Base-by-base conservation (phyloP, 768 basidiomycete species). In the Leccinum rimulosum region DNA sequence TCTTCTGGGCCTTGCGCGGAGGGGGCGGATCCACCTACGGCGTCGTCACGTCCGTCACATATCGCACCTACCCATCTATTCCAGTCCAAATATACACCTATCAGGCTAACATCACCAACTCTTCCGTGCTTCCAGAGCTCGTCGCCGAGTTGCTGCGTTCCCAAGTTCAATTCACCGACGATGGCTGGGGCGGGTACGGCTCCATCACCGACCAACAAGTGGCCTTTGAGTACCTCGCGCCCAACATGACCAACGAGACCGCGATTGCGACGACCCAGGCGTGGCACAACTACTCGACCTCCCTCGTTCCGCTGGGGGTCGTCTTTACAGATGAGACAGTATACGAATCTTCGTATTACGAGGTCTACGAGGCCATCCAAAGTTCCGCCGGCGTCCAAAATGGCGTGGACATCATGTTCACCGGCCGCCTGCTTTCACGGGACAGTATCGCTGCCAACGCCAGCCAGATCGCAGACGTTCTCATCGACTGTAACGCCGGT, bases 1-100 rank as follows among this genome's bases (percentile, higher is more conserved):
- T 85, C 5, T 85, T 82, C 67, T 85, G 80, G 79, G 83, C 83
- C 0, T 64, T 85, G 50, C 74, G 82, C 35, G 82, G 82, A 1
- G 80, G 79, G 1, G 83, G 83, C 1, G 82, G 81, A 5, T 75
- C 78, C 12, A 83, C 79, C 0, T 83, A 72, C 50, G 82, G 79
- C 7, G 72, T 84, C 19, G 70, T 83, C 52, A 81, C 81, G 8
- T 52, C 9, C 22, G 22, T 52, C 11, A 52, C 35, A 1, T 82
- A 83, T 60, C 66, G 67, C 48, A 82, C 80, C 0, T 75, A 81
- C 52, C 75, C 78, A 2, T 35, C 65, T 7, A 61, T 74, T 8
- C 77, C 80, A 6, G 55, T 77, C 50, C 69, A 70, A 19, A 54
- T 66, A 17, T 70, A 69, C 27, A 43, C 58, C 35, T 68, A 78